Evolutionary conservation across 2,329 filamentous ascomycete genomes (phyloP).

Genomic region (Nigrospora osmanthi): DNA sequence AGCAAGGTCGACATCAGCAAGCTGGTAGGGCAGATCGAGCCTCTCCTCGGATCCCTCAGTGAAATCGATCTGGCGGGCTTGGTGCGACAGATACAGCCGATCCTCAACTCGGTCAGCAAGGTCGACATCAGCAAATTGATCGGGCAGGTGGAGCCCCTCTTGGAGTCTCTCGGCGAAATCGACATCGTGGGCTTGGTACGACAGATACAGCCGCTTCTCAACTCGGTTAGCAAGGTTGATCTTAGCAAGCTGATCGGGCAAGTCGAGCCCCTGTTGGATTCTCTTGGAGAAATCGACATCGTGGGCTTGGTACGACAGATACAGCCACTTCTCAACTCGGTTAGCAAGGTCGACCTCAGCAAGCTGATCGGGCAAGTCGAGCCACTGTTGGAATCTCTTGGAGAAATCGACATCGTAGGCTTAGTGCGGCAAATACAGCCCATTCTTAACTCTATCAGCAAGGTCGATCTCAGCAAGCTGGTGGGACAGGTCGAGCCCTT

Average conservation of each 20-base stretch:
- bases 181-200: slow-evolving; percentile 16
- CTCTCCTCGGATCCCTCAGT: slow-evolving; percentile 18
- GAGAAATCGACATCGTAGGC: slow-evolving; percentile 21
- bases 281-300: slow-evolving; percentile 11
- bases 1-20: slow-evolving; percentile 22
- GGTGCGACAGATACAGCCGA: neutral
- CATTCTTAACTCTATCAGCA: slow-evolving; percentile 5
- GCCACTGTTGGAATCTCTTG: slow-evolving; percentile 21
- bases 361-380: slow-evolving; percentile 23
- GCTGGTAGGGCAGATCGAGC: slow-evolving; percentile 25
- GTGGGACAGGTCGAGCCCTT: slow-evolving; percentile 20
- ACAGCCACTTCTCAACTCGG: slow-evolving; percentile 12
- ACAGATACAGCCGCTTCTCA: neutral
- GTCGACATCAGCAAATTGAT: slow-evolving; percentile 27
- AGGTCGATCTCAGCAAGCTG: slow-evolving; percentile 21
- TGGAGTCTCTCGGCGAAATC: slow-evolving; percentile 20
- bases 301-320: slow-evolving; percentile 23
- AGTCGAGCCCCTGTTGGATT: slow-evolving; percentile 21
- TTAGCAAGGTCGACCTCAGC: slow-evolving; percentile 24
- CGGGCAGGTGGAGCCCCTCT: slow-evolving; percentile 22
- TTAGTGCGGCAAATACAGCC: neutral
- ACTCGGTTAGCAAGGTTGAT: slow-evolving; percentile 15
- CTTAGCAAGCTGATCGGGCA: slow-evolving; percentile 20
- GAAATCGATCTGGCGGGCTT: neutral
- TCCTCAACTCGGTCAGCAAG: slow-evolving; percentile 19